Base-by-base conservation (phyloP, 1,284 basidiomycete species). In the Microbotryum intermedium region DNA sequence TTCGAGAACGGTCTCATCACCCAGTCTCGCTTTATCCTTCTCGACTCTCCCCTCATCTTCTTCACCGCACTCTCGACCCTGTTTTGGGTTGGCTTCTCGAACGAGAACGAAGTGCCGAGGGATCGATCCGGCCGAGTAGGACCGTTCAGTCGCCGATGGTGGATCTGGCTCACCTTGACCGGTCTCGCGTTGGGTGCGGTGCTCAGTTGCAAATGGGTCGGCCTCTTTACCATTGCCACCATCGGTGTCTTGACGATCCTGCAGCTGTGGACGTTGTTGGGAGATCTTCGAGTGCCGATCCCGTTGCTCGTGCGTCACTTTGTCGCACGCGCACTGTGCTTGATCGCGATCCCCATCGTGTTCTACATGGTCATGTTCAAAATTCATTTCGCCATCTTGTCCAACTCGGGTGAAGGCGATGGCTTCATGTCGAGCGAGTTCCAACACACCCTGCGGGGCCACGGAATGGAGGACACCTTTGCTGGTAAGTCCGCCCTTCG, bases 351-450 rank as follows among this genome's bases (percentile, higher is more conserved):
- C 3, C 94, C 95, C 3, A 73, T 86, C 39, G 47, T 85, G 42
- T 91, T 99, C 75, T 99, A 99, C 79, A 89, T 97, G 86, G 74
- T 79, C 71, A 93, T 92, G 84, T 99, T 99, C 77, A 81, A 86
- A 73, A 85, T 99, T 56, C 95, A 99, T 75, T 94, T 99, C 76
- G 76, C 84, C 73, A 82, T 99, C 65, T 79, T 99, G 39, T 82
- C 84, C 71, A 87, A 85, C 74, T 88, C 88, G 3, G 95, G 95
- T 39, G 92, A 97, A 60, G 95, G 95, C 1, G 95, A 98, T 74
- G 90, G 91, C 1, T 98, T 98, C 77, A 98, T 99, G 95, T 93
- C 88, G 77, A 90, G 91, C 16, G 90, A 92, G 71, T 98, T 99
- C 78, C 93, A 97, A 76, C 93, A 97, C 73, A 97, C 93, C 0